Evolutionary conservation across 2,329 filamentous ascomycete genomes (phyloP).

Genomic region (Aspergillus neoniger): DNA sequence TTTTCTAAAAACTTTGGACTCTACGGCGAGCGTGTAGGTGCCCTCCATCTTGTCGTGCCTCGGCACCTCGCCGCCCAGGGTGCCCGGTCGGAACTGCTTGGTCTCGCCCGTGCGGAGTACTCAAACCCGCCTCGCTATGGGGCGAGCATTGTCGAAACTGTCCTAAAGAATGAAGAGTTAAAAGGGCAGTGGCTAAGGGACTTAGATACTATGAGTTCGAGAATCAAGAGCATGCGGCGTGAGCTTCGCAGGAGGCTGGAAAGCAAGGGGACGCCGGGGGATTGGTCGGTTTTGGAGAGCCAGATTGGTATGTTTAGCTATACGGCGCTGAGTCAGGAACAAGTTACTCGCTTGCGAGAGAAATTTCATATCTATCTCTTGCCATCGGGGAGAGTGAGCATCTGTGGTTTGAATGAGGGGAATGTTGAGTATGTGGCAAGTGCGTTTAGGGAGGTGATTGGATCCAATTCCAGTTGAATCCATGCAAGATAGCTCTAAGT

Average conservation of each 20-base stretch:
- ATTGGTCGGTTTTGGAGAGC: conserved; percentile 34
- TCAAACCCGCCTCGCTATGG: conserved; percentile 34
- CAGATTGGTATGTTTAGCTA: conserved; percentile 49
- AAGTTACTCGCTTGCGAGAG: conserved; percentile 33
- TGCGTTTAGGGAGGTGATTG: conserved; percentile 20
- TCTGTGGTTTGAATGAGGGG: conserved; percentile 34
- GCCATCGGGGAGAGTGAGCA: conserved; percentile 34
- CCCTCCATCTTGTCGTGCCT: conserved; percentile 64
- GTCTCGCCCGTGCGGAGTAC: conserved; percentile 31
- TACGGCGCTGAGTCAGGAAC: conserved; percentile 35
- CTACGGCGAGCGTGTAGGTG: conserved; percentile 86
- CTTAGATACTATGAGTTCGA: conserved; percentile 40
- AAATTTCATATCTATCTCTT: conserved; percentile 42
- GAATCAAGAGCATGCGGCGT: conserved; percentile 25
- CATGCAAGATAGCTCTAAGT: too few relatives aligned
- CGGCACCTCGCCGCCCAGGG: neutral
- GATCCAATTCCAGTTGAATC: too few relatives aligned
- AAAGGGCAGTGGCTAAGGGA: conserved; percentile 35
- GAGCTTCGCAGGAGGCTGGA: conserved; percentile 28
- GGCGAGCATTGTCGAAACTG: conserved; percentile 29
- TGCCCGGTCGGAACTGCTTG: conserved; percentile 8
- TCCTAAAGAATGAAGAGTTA: conserved; percentile 28
- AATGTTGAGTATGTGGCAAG: conserved; percentile 25
- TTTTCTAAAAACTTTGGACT: conserved; percentile 67
- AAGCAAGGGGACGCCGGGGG: conserved; percentile 25